Evolutionary conservation across 106 monocot species (phyloP).

Genomic region (Dendrobium huoshanense): DNA sequence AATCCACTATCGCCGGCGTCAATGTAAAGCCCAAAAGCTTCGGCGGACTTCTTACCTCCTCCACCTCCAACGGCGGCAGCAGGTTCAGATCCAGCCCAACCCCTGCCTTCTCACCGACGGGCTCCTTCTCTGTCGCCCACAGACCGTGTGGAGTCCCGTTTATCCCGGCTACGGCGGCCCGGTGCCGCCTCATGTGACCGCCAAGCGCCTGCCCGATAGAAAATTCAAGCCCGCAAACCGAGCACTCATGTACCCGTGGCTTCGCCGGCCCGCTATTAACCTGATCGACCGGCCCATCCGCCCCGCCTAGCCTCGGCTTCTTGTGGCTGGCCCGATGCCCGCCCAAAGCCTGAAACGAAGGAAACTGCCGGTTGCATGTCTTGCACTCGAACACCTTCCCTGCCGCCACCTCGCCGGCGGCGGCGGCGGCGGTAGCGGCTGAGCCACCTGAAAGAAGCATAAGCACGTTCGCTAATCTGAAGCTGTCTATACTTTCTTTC

Average conservation of each 20-base stretch:
- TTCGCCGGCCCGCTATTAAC: background rate
- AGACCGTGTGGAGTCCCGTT: background rate
- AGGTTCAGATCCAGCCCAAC: background rate
- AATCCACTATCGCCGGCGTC: background rate
- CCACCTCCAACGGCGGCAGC: background rate
- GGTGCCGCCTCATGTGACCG: constrained; percentile 45
- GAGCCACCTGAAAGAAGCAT: background rate
- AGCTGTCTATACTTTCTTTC: background rate
- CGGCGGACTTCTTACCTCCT: background rate
- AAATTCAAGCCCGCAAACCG: constrained; percentile 34
- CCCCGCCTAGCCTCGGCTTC: constrained; percentile 20
- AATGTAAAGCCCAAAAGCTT: background rate
- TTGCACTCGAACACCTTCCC: constrained; percentile 50
- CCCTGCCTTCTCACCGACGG: background rate
- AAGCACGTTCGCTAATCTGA: background rate
- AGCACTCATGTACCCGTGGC: constrained; percentile 28
- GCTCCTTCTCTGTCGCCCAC: too few species aligned
- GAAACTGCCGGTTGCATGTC: constrained; percentile 53
- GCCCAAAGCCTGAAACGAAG: constrained; percentile 59
- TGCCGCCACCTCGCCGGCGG: background rate
- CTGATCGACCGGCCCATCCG: background rate
- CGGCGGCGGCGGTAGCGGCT: background rate
- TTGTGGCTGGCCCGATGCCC: constrained; percentile 74
- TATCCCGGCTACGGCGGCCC: constrained; percentile 6
- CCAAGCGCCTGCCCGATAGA: constrained; percentile 39